phyloP scores from a whole-genome alignment of 108 stramenopile species.

The Pseudonitzschia multistriata region DNA sequence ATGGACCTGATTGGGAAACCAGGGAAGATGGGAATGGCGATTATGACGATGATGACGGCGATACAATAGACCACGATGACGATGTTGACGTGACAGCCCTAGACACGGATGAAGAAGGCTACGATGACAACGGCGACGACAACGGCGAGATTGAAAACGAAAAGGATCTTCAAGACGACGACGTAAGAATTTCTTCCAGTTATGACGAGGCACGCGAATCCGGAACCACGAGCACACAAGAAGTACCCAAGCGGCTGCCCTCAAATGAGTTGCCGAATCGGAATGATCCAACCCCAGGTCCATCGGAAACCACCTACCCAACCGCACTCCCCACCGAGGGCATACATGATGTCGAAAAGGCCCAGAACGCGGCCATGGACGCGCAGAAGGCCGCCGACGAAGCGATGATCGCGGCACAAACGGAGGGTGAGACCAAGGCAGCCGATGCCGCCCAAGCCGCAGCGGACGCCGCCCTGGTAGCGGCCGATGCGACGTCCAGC shows the following conservation, averaged over 20 bases:
- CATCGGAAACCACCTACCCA: background rate
- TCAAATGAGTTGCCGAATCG: background rate
- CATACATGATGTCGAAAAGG: slow-evolving; percentile 26
- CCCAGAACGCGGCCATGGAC: slow-evolving; percentile 37
- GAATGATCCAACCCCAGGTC: background rate
- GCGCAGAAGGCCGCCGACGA: slow-evolving; percentile 46
- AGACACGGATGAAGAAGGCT: background rate
- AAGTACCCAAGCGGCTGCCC: background rate
- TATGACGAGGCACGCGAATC: no score
- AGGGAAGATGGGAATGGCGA: background rate
- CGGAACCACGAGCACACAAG: background rate
- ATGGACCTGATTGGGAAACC: background rate
- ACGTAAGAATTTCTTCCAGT: no score
- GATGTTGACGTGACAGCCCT: background rate
- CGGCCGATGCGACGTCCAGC: slow-evolving; percentile 65
- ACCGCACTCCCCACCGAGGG: background rate
- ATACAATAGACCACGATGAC: background rate
- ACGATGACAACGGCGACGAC: background rate
- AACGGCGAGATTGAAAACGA: background rate
- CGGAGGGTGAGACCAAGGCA: slow-evolving; percentile 37
- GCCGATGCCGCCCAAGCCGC: slow-evolving; percentile 41
- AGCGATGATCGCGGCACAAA: slow-evolving; percentile 37
- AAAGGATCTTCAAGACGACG: no score
- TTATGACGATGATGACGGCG: slow-evolving; percentile 1
- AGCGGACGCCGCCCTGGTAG: slow-evolving; percentile 62